Percentiles rank a stretch among this genome's conserved stretches.
phyloP scores from a whole-genome alignment of 2,329 filamentous ascomycete species.

The Talaromyces rugulosus region DNA sequence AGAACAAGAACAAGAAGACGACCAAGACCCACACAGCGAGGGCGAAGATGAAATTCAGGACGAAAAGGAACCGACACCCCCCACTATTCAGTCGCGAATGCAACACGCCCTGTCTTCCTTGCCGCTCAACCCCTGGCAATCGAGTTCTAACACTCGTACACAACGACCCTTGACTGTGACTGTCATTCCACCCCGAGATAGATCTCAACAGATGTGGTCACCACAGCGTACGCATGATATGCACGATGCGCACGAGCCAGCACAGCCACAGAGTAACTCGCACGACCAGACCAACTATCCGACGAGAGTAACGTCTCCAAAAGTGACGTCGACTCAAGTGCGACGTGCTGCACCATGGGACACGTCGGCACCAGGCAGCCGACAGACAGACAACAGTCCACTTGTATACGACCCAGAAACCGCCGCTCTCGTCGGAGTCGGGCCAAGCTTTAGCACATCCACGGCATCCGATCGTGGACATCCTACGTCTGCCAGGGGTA shows the following conservation, averaged over 20 bases:
- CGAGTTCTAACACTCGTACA: constrained; percentile 13
- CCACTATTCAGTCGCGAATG: neutral
- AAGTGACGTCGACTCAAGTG: constrained; percentile 56
- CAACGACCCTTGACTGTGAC: constrained; percentile 52
- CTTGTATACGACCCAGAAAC: constrained; percentile 37
- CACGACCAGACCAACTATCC: neutral
- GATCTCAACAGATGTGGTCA: constrained; percentile 53
- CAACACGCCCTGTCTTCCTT: constrained; percentile 9
- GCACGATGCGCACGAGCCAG: neutral
- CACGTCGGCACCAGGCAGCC: constrained; percentile 31
- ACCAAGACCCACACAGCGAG: neutral
- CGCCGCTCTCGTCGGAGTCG: constrained; percentile 32
- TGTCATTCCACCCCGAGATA: constrained; percentile 57
- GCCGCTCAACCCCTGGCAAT: constrained; percentile 12
- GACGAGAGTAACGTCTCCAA: constrained; percentile 44
- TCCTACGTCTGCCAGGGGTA: neutral
- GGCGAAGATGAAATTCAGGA: constrained; percentile 1
- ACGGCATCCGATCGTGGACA: constrained; percentile 3
- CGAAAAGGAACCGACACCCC: neutral
- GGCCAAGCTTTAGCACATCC: constrained; percentile 11
- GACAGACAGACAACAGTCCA: constrained; percentile 19
- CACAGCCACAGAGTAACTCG: neutral
- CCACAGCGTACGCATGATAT: constrained; percentile 30
- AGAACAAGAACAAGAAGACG: constrained; percentile 2
- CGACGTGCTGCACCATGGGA: constrained; percentile 53